Percentiles rank a stretch among this genome's conserved stretches.
These are phyloP conservation scores for Cryptosporidium ubiquitum DNA, from an alignment of 169 alveolate genomes.

Conservation along the genomic window DNA sequence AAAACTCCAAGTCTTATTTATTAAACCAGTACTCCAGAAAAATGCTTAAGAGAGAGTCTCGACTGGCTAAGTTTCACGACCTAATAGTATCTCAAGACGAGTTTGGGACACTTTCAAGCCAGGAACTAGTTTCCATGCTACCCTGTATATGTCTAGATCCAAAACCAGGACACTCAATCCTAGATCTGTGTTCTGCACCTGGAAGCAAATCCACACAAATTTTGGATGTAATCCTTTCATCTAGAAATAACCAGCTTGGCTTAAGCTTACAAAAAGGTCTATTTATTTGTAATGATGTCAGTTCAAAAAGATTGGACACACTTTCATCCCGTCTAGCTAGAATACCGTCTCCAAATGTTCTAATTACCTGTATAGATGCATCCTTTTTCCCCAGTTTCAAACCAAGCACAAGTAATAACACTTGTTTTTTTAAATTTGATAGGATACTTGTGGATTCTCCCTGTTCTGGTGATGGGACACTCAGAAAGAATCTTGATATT, in stretches of 20 bases:
- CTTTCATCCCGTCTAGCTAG: conserved; percentile 21
- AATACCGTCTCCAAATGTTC: conserved; percentile 28
- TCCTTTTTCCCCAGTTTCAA: conserved; percentile 79
- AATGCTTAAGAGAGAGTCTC: conserved; percentile 77
- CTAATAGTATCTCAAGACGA: conserved; percentile 87
- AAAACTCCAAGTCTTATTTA: neutral
- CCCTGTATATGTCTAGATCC: conserved; percentile 92
- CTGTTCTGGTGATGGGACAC: conserved; percentile 97
- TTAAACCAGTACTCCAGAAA: conserved; percentile 4
- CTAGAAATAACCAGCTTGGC: conserved; percentile 59
- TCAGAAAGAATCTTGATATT: conserved; percentile 92
- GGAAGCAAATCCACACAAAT: conserved; percentile 90
- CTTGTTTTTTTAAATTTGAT: conserved; percentile 84
- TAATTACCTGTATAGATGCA: conserved; percentile 58
- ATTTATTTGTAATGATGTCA: conserved; percentile 78
- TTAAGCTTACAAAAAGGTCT: conserved; percentile 28
- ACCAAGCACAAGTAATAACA: conserved; percentile 34
- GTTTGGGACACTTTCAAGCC: conserved; percentile 93
- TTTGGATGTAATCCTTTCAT: conserved; percentile 72
- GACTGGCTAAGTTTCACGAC: conserved; percentile 75
- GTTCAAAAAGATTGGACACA: conserved; percentile 34
- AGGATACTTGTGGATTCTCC: conserved; percentile 95
- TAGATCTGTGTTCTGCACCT: conserved; percentile 98
- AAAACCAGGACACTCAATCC: conserved; percentile 87
- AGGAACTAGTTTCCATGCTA: conserved; percentile 96